A percentile compares a stretch with the other conserved stretches of the same genome.
Conservation (phyloP, 1,284 basidiomycete genomes). For the Coniferiporia weirii region DNA sequence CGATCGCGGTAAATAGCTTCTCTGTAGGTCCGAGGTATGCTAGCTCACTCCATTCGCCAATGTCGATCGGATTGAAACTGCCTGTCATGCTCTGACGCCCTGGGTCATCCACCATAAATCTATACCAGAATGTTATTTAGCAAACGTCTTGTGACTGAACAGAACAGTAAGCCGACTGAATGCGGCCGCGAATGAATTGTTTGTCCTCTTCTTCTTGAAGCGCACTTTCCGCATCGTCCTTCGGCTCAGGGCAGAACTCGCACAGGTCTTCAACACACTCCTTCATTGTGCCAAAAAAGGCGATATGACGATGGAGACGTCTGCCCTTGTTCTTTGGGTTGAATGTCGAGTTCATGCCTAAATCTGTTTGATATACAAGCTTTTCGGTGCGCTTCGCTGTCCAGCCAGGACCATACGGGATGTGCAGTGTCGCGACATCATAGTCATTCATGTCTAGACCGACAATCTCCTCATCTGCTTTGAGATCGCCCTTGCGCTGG, state of each 20-base stretch:
- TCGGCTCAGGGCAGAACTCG: slow-evolving; percentile 49
- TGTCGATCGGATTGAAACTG: slow-evolving; percentile 60
- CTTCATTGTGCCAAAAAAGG: slow-evolving; percentile 53
- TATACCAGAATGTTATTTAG: slow-evolving; percentile 18
- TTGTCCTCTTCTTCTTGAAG: slow-evolving; percentile 49
- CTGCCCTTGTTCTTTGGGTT: slow-evolving; percentile 57
- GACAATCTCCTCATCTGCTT: slow-evolving; percentile 35
- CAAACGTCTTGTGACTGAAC: no score
- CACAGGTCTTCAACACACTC: slow-evolving; percentile 58
- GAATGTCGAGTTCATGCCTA: slow-evolving; percentile 57
- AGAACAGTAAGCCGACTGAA: slow-evolving; percentile 20
- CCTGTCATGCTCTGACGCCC: slow-evolving; percentile 56
- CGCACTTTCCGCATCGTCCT: slow-evolving; percentile 45
- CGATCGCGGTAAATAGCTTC: slow-evolving; percentile 51
- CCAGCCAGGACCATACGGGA: slow-evolving; percentile 61
- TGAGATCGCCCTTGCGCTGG: slow-evolving; percentile 44
- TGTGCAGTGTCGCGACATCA: slow-evolving; percentile 50
- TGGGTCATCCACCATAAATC: slow-evolving; percentile 54
- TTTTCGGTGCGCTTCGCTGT: slow-evolving; percentile 53
- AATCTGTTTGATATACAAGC: slow-evolving; percentile 50
- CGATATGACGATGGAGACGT: slow-evolving; percentile 54
- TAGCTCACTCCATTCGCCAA: slow-evolving; percentile 58
- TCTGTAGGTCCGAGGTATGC: slow-evolving; percentile 50
- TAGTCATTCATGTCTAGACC: slow-evolving; percentile 56
- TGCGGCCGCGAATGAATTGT: slow-evolving; percentile 45